Conservation (phyloP, 2,329 filamentous ascomycete genomes). For the Parastagonospora nodorum region DNA sequence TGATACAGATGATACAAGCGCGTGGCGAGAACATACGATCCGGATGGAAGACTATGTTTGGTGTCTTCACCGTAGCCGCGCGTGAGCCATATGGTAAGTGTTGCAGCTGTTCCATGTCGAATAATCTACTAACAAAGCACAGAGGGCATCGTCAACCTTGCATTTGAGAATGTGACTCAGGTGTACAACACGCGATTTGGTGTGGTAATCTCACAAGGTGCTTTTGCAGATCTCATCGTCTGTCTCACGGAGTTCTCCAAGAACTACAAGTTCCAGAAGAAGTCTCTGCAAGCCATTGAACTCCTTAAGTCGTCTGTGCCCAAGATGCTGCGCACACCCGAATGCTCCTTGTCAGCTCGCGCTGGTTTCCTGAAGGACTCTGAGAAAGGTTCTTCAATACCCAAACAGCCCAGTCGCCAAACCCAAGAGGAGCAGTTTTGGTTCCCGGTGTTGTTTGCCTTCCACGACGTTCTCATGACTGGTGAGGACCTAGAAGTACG, state of each 20-base stretch:
- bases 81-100: slow-evolving; percentile 76
- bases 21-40: slow-evolving; percentile 95
- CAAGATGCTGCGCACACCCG: slow-evolving; percentile 92
- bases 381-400: slow-evolving; percentile 56
- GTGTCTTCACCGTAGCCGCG: slow-evolving; percentile 94
- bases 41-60: slow-evolving; percentile 99
- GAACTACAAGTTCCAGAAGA: slow-evolving; percentile 98
- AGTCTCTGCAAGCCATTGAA: slow-evolving; percentile 94
- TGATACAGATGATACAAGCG: slow-evolving; percentile 99
- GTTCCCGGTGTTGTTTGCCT: slow-evolving; percentile 97
- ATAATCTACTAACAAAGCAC: slow-evolving; percentile 20
- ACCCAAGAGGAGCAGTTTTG: slow-evolving; percentile 97
- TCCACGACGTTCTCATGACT: slow-evolving; percentile 99
- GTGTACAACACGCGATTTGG: slow-evolving; percentile 96
- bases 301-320: slow-evolving; percentile 90
- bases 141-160: slow-evolving; percentile 94
- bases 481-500: slow-evolving; percentile 97
- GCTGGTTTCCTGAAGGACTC: slow-evolving; percentile 57
- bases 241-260: slow-evolving; percentile 98
- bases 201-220: slow-evolving; percentile 92
- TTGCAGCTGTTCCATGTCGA: not conserved
- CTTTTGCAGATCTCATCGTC: slow-evolving; percentile 94
- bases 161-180: slow-evolving; percentile 94
- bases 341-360: slow-evolving; percentile 83
- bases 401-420: slow-evolving; percentile 73